Base-by-base conservation (phyloP, 208 protist species). In the Leishmania tropica region DNA sequence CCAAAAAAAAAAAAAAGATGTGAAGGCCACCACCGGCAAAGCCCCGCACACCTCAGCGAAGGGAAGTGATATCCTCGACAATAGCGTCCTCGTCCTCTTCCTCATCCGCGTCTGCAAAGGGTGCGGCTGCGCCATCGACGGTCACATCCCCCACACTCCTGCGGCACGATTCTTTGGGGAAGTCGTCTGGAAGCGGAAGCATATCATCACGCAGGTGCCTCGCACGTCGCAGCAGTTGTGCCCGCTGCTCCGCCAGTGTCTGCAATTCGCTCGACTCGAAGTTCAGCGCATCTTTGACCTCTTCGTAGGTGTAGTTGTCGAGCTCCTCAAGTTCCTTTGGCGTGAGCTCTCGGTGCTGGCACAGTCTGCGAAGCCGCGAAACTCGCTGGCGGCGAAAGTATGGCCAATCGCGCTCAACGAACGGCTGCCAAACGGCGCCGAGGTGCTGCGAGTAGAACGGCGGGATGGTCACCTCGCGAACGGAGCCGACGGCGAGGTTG, bases 341-440 rank as follows among this genome's bases (percentile, higher is more conserved):
- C 2, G 92, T 95, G 67, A 98, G 86, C 77, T 96, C 91, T 71
- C 95, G 93, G 62, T 94, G 92, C 17, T 90, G 88, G 75, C 81
- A 67, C 31, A 96, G 86, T 17, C 85, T 85, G 21, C 90, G 88
- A 67, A 98, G 84, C 35, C 91, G 87, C 10, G 76, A 54, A 35
- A 96, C 90, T 62, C 95, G 93, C 83, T 94, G 93, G 35, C 93
- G 91, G 31, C 95, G 86, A 75, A 96, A 97, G 82, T 91, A 97
- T 11, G 95, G 95, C 94, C 93, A 97, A 84, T 98, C 95, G 58
- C 95, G 90, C 79, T 98, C 95, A 68, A 98, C 84, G 80, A 98
- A 98, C 11, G 90, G 84, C 85, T 92, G 85, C 95, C 95, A 98
- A 28, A 93, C 84, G 37, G 83, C 75, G 21, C 92, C 90, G 11